Base-by-base conservation (phyloP, 495 filamentous ascomycete genomes). In the Thermochaetoides thermophila region DNA sequence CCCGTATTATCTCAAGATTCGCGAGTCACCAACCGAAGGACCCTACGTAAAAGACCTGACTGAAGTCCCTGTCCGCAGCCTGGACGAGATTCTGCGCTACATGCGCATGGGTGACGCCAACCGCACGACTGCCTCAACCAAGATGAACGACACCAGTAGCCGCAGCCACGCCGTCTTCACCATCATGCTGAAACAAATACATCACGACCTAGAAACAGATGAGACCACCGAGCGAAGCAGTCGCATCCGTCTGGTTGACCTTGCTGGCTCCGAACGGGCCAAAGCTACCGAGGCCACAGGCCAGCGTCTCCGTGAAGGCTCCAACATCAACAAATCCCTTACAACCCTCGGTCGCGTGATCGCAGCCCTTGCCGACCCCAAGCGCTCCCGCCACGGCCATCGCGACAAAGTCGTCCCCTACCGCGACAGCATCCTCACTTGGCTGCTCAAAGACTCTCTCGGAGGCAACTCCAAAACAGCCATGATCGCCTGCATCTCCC, bases 121-220 rank as follows among this genome's bases (percentile, higher is more conserved):
- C 40, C 79, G 89, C 21, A 96, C 89, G 1, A 77, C 73, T n/a
- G 89, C 89, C 15, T 83, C 81, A 56, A 99, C 89, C 9, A 99
- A 95, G 60, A 99, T 99, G 89, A 99, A 99, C 51, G 89, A 99
- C 56, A 96, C 85, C 13, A 87, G 80, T 16, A 85, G 78, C 22
- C 79, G 89, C 51, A 87, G 80, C 32, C 89, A 99, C 49, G 84
- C 91, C 3, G 89, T 99, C 23, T 99, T 99, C 51, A 99, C 89
- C 12, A 86, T 99, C 39, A 86, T 87, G 52, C 64, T 99, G 18
- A 96, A 95, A 58, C 86, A 95, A 53, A 96, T 99, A 39, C 58
- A 62, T 46, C 87, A 95, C 59, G 83, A 92, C 46, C 74, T 93
- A 55, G 78, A 83, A 13, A 87, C 83, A 1, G 91, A 96, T 50